Base-by-base conservation (phyloP, 139 green algal species). In the Auxenochlorella protothecoides region DNA sequence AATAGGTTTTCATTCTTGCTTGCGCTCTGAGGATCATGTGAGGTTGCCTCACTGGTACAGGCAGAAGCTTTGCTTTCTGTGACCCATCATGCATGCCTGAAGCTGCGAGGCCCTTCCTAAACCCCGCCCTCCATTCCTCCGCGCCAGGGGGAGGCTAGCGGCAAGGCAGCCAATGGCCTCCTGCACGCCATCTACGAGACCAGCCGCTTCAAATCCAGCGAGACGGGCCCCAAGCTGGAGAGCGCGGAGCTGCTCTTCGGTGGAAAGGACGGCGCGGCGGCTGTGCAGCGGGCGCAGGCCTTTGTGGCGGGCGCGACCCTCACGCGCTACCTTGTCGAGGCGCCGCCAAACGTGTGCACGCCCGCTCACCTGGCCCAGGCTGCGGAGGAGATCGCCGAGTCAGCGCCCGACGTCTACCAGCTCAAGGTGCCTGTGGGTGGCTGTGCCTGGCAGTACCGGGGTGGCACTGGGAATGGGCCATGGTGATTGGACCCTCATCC, bases 331-430 rank as follows among this genome's bases (percentile, higher is more conserved):
- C 85, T 99, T 13, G 93, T 99, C 16, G 92, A 97, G 79, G 85
- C 91, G 54, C 94, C 94, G 0, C 87, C 94, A 68, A 99, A 99
- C 78, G 81, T 97, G 14, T 94, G 90, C 84, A 97, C 89, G 2
- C 94, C 94, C 54, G 83, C 76, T 4, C 79, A 95, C 80, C 71
- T 98, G 52, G 93, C 93, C 2, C 77, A 88, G 3, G 74, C 87
- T 4, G 93, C 93, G 4, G 70, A 72, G 54, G 56, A 72, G 6
- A 88, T 96, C 65, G 83, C 86, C 4, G 73, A 70, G 5, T 60
- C 62, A 10, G 84, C 86, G 16, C 74, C 83, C 2, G 86, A 89
- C 6, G 74, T 82, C 3, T 78, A 88, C 67, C 69, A 70, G 57
- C 72, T 85, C 14, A 65, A 85, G 72, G 74, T 79, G 65, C 11